A percentile compares a stretch with the other conserved stretches of the same genome.
Evolutionary conservation across 2,329 filamentous ascomycete genomes (phyloP).

Genomic region (Penicillium occitanis): DNA sequence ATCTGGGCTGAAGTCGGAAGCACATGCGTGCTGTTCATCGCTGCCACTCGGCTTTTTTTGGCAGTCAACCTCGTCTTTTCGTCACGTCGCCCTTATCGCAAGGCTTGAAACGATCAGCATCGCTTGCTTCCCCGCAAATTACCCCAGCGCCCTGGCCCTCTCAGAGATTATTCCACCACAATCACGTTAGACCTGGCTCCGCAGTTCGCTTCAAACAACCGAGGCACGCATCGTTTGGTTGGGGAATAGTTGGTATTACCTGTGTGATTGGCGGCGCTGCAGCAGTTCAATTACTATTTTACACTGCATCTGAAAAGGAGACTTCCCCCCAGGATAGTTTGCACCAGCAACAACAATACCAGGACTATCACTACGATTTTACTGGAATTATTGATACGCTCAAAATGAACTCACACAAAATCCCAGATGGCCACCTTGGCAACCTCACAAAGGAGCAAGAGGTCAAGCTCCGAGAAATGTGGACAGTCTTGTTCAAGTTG

Average conservation of each 20-base stretch:
- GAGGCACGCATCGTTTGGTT: conserved; percentile 40
- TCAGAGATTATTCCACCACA: conserved; percentile 31
- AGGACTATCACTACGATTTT: conserved; percentile 27
- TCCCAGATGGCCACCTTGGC: conserved; percentile 66
- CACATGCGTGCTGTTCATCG: conserved; percentile 39
- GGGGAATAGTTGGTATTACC: conserved; percentile 38
- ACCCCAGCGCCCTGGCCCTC: conserved; percentile 27
- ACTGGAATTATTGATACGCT: conserved; percentile 39
- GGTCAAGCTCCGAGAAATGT: conserved; percentile 82
- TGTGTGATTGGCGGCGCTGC: conserved; percentile 37
- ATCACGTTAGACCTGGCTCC: conserved; percentile 23
- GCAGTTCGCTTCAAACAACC: conserved; percentile 27
- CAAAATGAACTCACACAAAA: conserved; percentile 35
- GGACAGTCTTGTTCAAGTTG: conserved; percentile 72
- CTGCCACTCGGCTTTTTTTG: conserved; percentile 34
- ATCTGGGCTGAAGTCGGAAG: conserved; percentile 22
- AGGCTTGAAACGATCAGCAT: conserved; percentile 16
- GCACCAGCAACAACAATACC: conserved; percentile 1
- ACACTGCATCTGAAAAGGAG: conserved; percentile 15
- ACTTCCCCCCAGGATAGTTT: not conserved
- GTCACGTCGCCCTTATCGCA: conserved; percentile 11
- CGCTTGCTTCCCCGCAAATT: conserved; percentile 25
- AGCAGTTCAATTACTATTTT: conserved; percentile 29
- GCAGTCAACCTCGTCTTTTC: conserved; percentile 28
- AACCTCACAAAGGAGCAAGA: conserved; percentile 90